Base-by-base conservation (phyloP, 75 land plant genomes). In the Isoetes taiwanensis region DNA sequence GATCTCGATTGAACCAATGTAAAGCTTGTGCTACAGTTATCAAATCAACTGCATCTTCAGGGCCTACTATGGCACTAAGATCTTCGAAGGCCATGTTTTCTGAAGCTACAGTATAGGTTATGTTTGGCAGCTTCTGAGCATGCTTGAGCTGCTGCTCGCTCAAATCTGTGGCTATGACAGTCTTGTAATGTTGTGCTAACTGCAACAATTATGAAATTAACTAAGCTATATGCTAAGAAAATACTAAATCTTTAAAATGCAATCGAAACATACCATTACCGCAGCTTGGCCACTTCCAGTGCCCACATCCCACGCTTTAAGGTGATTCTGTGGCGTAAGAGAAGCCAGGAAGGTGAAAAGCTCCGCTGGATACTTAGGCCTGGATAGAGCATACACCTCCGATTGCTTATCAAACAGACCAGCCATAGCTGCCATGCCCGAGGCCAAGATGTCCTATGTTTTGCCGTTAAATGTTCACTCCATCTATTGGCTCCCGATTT, bases 251-350 rank as follows among this genome's bases (percentile, higher is more conserved):
- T n/a, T n/a, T n/a, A n/a, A n/a, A n/a, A n/a, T n/a, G n/a, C n/a
- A n/a, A n/a, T n/a, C n/a, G 14, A 32, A 1, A 46, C 64, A 42
- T 57, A 85, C 85, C 52, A 78, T 34, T 42, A 39, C 54, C 2
- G 83, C 78, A n/a, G 93, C 93, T 39, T 86, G 93, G 59, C 93
- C 87, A 59, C 52, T 86, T 43, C 93, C 93, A 32, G 87, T 75
- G 75, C 87, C 87, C 41, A 66, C 86, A 41, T 86, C 93, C 93
- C 93, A 86, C 3, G 63, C 87, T 20, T 72, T 76, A 17, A 61
- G 41, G 64, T 64, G 86, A n/a, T n/a, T n/a, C 28, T 0, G 1
- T 25, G 83, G 81, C 1, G 79, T 70, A 23, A 72, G 76, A 41
- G 83, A 74, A 29, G 87, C 78, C 43, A 86, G 66, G 83, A 70